These are phyloP conservation scores for Pichia cephalocereana DNA, from an alignment of 805 yeast species.

Conservation along the genomic window DNA sequence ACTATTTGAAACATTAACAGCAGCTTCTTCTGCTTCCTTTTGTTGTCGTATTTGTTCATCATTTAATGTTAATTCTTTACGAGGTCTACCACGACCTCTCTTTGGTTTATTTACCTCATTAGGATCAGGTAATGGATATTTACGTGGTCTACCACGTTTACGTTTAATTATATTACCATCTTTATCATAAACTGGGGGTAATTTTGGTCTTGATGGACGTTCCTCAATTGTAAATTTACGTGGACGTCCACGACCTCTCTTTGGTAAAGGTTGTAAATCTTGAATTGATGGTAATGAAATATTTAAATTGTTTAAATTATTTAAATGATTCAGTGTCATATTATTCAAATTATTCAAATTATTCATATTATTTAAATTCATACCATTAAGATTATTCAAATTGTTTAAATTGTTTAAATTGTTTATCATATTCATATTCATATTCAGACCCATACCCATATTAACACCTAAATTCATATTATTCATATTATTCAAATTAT, in stretches of 20 bases:
- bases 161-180: conserved; percentile 1
- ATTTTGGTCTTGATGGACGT: conserved; percentile 5
- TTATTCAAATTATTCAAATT: not conserved
- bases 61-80: not conserved
- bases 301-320: not conserved
- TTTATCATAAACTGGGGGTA: conserved; percentile 4
- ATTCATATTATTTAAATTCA: not conserved
- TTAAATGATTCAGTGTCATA: not conserved
- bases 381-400: too few species aligned
- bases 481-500: not conserved
- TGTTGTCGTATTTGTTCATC: too few species aligned
- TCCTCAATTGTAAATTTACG: conserved; percentile 5
- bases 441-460: not conserved
- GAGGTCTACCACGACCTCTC: conserved; percentile 5
- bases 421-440: not conserved
- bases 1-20: too few species aligned
- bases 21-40: too few species aligned
- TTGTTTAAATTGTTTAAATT: not conserved
- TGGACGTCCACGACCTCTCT: conserved; percentile 6
- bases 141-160: conserved; percentile 7
- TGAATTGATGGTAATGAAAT: not conserved
- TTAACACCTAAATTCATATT: too few species aligned
- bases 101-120: not conserved
- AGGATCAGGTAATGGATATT: not conserved
- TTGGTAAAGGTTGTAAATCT: not conserved